phyloP scores from a whole-genome alignment of 2,329 filamentous ascomycete genomes.

The Coleophoma eucalyptorum region DNA sequence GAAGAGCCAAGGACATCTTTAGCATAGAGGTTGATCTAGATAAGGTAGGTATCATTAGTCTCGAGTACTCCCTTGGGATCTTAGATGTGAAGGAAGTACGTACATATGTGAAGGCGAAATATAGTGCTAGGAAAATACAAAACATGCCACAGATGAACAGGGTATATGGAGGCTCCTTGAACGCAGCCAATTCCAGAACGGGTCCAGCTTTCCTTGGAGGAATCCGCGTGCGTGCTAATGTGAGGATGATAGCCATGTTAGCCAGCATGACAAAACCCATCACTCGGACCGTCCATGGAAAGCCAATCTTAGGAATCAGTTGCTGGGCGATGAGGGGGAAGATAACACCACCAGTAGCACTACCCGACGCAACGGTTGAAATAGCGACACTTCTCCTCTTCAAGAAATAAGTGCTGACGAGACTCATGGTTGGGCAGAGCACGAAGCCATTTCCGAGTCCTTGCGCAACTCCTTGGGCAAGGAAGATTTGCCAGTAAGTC shows the following conservation, averaged over 20 bases:
- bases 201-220: constrained; percentile 30
- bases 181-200: constrained; percentile 35
- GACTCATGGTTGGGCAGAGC: constrained; percentile 30
- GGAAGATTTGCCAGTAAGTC: constrained; percentile 32
- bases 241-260: constrained; percentile 30
- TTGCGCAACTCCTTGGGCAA: constrained; percentile 33
- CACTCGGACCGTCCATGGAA: constrained; percentile 39
- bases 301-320: constrained; percentile 35
- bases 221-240: constrained; percentile 19
- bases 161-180: constrained; percentile 33
- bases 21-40: neutral
- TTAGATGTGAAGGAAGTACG: neutral
- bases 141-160: constrained; percentile 2
- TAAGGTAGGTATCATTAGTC: too few species aligned
- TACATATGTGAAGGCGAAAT: constrained; percentile 1
- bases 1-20: neutral
- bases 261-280: constrained; percentile 39
- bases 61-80: neutral
- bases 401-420: constrained; percentile 26
- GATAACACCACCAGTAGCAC: constrained; percentile 35
- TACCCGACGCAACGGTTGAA: constrained; percentile 29
- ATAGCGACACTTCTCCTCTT: constrained; percentile 28
- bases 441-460: constrained; percentile 32
- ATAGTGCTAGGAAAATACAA: neutral
- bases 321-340: constrained; percentile 38